Evolutionary conservation across 805 yeast species (phyloP), one percentile per base, ranked within the genome.

Genomic region (Ogataea philodendri): DNA sequence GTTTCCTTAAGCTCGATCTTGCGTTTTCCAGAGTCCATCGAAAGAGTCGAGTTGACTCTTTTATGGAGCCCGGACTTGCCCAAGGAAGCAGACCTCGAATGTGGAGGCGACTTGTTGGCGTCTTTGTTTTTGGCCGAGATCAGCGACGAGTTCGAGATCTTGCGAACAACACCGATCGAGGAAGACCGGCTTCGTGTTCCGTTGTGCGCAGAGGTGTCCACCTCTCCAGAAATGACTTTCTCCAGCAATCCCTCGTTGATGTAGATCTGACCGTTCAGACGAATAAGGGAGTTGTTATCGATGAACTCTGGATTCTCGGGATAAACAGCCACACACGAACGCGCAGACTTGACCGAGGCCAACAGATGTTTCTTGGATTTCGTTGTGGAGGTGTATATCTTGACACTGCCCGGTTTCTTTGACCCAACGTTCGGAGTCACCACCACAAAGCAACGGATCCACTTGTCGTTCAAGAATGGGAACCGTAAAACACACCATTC

Each of bases 401-500:
- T 76, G 30, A 79, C 63, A 26, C 70, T 62, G 19, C 83, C 84
- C 45, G 67, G 67, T 39, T 45, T 48, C 48, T 69, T 69, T 3
- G 48, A 41, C 1, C 42, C 22, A 1, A 80, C 78, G 23, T 42
- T 25, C 0, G 84, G 83, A 3, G 59, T 52, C 4, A 76, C 62
- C 3, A 67, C 74, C 43, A 74, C 63, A 38, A 56, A 75, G 43
- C 78, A 75, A 46, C 71, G 67, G 20, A 75, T 52, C 85, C 85
- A 80, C 49, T 74, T 72, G 44, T 68, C 67, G 29, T 76, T 70
- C 27, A 76, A 61, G 41, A 72, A 75, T 8, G 81, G 81, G 46
- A 79, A 70, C 40, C 82, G 62, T 44, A 80, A 54, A 50, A 76
- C 73, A 53, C 78, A 74, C 83, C 84, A 78, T 48, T 80, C 86